Evolutionary conservation across 1,139 yeast genomes (phyloP).

Genomic region (Magnusiomyces fungicola): DNA sequence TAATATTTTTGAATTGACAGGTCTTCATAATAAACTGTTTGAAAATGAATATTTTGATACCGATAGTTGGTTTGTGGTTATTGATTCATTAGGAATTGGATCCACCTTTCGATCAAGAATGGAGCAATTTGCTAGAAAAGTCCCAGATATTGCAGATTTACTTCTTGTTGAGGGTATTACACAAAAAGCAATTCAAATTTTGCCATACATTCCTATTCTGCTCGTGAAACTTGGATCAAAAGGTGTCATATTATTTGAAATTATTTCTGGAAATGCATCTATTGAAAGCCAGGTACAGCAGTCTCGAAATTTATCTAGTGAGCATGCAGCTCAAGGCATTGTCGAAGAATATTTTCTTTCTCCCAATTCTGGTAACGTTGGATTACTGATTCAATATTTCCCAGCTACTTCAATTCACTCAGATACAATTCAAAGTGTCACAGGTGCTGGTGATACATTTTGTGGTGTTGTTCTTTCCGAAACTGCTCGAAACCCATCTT

Average conservation of each 20-base stretch:
- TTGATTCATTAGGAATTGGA: slow-evolving; percentile 55
- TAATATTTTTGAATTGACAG: slow-evolving; percentile 52
- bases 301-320: neutral
- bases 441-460: slow-evolving; percentile 66
- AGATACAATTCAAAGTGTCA: slow-evolving; percentile 41
- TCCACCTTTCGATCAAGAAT: slow-evolving; percentile 40
- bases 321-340: neutral
- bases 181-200: slow-evolving; percentile 61
- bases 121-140: slow-evolving; percentile 28
- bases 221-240: slow-evolving; percentile 59
- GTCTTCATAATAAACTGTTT: slow-evolving; percentile 47
- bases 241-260: slow-evolving; percentile 51
- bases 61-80: slow-evolving; percentile 65
- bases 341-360: slow-evolving; percentile 17
- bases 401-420: slow-evolving; percentile 30
- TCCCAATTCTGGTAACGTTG: slow-evolving; percentile 29
- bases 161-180: slow-evolving; percentile 43
- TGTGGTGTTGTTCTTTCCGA: slow-evolving; percentile 45
- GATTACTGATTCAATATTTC: slow-evolving; percentile 58
- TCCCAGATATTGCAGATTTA: slow-evolving; percentile 27
- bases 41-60: slow-evolving; percentile 48
- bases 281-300: neutral
- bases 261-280: slow-evolving; percentile 1
- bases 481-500: slow-evolving; percentile 26
- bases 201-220: slow-evolving; percentile 67